A percentile compares a stretch with the other conserved stretches of the same genome.
phyloP scores from a whole-genome alignment of 2,329 filamentous ascomycete species.

The Phoma sp. region DNA sequence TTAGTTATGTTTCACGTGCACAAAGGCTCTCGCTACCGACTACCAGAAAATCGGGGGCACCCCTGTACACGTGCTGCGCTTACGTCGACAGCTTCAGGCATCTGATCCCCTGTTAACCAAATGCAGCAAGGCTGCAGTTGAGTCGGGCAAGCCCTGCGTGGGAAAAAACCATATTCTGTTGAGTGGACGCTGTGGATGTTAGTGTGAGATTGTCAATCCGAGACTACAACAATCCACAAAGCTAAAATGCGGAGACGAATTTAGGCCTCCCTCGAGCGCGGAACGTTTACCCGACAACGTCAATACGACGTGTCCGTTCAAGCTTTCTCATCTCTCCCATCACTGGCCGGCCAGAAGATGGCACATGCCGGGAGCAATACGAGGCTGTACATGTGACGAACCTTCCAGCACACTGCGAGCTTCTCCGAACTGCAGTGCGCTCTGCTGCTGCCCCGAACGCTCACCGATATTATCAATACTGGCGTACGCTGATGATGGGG shows the following conservation, averaged over 20 bases:
- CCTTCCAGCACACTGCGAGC: background rate
- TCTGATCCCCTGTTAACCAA: background rate
- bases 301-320: background rate
- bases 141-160: background rate
- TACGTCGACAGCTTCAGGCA: background rate
- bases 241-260: slow-evolving; percentile 8
- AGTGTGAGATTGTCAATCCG: background rate
- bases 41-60: slow-evolving; percentile 7
- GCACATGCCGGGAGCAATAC: background rate
- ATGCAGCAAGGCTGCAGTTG: background rate
- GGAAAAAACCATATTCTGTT: slow-evolving; percentile 2
- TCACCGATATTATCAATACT: background rate
- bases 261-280: background rate
- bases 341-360: background rate
- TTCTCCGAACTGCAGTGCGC: background rate
- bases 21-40: slow-evolving; percentile 9
- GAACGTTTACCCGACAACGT: slow-evolving; percentile 3
- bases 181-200: slow-evolving; percentile 1
- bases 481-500: background rate
- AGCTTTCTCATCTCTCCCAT: slow-evolving; percentile 1
- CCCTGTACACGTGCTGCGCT: slow-evolving; percentile 2
- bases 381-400: slow-evolving; percentile 3
- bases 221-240: background rate
- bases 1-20: slow-evolving; percentile 11
- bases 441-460: background rate